phyloP scores from a whole-genome alignment of 179 eudicot genomes.

The Nepenthes alata region DNA sequence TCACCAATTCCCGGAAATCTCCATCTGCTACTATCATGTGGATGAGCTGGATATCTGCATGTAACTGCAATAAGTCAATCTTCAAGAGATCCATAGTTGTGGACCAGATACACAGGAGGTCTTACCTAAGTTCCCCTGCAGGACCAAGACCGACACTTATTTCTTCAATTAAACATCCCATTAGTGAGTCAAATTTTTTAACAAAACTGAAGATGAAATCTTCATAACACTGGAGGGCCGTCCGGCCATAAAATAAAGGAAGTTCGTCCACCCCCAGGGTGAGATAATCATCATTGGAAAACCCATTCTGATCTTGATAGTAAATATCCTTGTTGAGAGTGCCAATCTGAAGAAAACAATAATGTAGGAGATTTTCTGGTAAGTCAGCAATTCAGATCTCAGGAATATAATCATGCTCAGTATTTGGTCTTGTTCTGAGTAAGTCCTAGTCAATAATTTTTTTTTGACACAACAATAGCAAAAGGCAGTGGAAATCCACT shows the following conservation, averaged over 20 bases:
- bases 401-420: too few species aligned
- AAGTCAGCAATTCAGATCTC: too few species aligned
- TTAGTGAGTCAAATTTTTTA: constrained; percentile 29
- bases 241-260: constrained; percentile 47
- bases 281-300: constrained; percentile 37
- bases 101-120: constrained; percentile 5
- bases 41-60: constrained; percentile 59
- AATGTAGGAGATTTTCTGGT: neutral
- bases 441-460: too few species aligned
- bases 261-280: constrained; percentile 45
- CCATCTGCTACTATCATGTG: constrained; percentile 45
- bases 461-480: too few species aligned
- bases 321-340: constrained; percentile 36
- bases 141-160: constrained; percentile 58
- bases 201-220: constrained; percentile 43
- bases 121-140: constrained; percentile 56
- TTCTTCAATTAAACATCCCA: constrained; percentile 45
- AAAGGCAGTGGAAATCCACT: too few species aligned
- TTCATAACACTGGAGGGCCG: constrained; percentile 54
- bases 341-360: constrained; percentile 35
- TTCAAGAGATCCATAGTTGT: constrained; percentile 5
- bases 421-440: neutral
- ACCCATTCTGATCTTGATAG: constrained; percentile 38
- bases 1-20: constrained; percentile 64
- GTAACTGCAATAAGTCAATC: constrained; percentile 12